Base-by-base conservation (phyloP, 352 stramenopile species). In the Pythium aristosporum region DNA sequence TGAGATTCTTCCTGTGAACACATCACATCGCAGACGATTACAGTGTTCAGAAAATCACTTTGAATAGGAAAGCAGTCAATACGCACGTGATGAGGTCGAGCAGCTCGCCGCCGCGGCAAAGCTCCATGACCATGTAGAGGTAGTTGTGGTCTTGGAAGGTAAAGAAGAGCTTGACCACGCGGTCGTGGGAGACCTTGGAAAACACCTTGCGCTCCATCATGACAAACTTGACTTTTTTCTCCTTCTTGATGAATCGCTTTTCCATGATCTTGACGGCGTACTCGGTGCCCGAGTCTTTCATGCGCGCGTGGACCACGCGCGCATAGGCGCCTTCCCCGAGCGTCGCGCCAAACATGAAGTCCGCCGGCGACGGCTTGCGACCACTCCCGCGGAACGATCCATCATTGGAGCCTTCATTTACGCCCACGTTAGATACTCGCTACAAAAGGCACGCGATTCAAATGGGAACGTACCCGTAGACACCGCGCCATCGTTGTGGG, bases 241-340 rank as follows among this genome's bases (percentile, higher is more conserved):
- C 88, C 73, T 92, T 92, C 54, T 82, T 86, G 66, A 97, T 96
- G 67, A 95, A 94, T 39, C 80, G 76, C 67, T 97, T 95, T 58
- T 97, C 89, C 88, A 97, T 97, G 59, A 97, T 95, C 74, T 97
- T 97, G 18, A 97, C 81, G 2, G 89, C 89, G 59, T 96, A 97
- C 67, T 97, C 84, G 10, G 74, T 74, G 15, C 73, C 74, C 18
- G 77, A 90, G 71, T 92, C 82, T 58, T 97, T 97, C 78, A 94
- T 92, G 16, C 87, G 85, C 36, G 88, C 85, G 46, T 96, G 88
- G 44, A 96, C 87, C 20, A 94, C 88, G 61, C 85, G 81, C 49
- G 89, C 89, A 56, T 95, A 97, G 7, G 89, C 85, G 21, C 89
- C 89, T 77, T 97, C 86, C 30, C 89, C 89, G 34, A 97, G 77